Percentiles rank a stretch among this genome's conserved stretches.
phyloP scores from a whole-genome alignment of 179 eudicot genomes.

The Spergularia azorica region DNA sequence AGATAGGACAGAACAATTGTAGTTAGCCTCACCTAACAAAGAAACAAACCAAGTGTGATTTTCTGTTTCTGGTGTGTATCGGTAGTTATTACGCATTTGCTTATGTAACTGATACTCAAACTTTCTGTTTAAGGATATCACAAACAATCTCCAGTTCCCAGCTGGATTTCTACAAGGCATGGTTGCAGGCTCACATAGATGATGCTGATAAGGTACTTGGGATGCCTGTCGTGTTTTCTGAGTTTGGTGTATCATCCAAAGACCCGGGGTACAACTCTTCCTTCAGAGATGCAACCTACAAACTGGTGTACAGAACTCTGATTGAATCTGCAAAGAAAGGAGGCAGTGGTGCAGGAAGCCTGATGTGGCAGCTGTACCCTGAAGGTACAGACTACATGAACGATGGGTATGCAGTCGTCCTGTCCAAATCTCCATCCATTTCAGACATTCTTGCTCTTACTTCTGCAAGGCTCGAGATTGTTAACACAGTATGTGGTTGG shows the following conservation, averaged over 20 bases:
- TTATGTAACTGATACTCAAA: neutral
- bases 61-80: neutral
- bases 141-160: conserved; percentile 44
- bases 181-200: conserved; percentile 83
- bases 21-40: neutral
- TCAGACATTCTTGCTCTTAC: conserved; percentile 57
- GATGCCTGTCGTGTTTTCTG: conserved; percentile 78
- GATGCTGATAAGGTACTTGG: conserved; percentile 64
- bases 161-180: conserved; percentile 61
- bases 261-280: conserved; percentile 71
- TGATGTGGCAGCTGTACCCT: conserved; percentile 87
- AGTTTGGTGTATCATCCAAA: conserved; percentile 76
- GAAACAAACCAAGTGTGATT: neutral
- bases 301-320: conserved; percentile 48
- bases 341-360: conserved; percentile 77
- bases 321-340: conserved; percentile 69
- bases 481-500: conserved; percentile 58
- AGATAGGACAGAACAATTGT: neutral
- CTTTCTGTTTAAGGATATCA: conserved; percentile 45
- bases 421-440: conserved; percentile 51
- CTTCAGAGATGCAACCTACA: conserved; percentile 54
- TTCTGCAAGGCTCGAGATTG: conserved; percentile 49
- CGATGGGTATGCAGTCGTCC: conserved; percentile 75
- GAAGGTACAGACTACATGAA: conserved; percentile 83
- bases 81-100: neutral